Base-by-base conservation (phyloP, 2,329 filamentous ascomycete species). In the Ophiostoma himal-ulmi region DNA sequence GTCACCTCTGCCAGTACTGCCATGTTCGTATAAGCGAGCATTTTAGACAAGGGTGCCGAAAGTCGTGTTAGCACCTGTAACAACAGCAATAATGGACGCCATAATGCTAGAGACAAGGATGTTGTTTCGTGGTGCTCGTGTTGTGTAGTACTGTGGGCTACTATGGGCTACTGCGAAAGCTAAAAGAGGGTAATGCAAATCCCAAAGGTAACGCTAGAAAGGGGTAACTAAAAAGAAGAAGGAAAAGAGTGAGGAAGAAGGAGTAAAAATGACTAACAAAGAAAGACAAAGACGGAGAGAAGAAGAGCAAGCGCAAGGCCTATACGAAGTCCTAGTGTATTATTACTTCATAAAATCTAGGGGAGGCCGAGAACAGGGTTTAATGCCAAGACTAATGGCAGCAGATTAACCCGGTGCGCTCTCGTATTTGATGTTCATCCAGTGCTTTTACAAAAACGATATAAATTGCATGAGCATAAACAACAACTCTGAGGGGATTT, bases 121-220 rank as follows among this genome's bases (percentile, higher is more conserved):
- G 52, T 30, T 26, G 22, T 8, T 22, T n/a, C 6, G 48, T 10
- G 39, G 17, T 54, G 48, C 52, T 57, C 52, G 52, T 57, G 52
- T 57, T 57, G 52, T n/a, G 52, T 57, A 57, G 52, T 5, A 57
- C 52, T 57, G 22, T 30, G 44, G 44, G 17, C 44, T 48, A 17
- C 44, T 6, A 48, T 20, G 44, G 44, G 44, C 44, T 48, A 48
- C 5, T 17, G 44, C 44, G 52, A 57, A 57, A 57, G 52, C 52
- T 57, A 57, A 57, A 22, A 57, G 52, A 57, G 52, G 52, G 26
- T 57, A 57, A 57, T 57, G 52, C 30, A 57, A 57, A 57, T 57
- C 52, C 3, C 3, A 57, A 57, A 57, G 44, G 52, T 57, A 30
- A 57, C 52, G 52, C 26, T 57, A 17, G 22, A 57, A 57, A 57